These are phyloP conservation scores for Coemansia sp. DNA, from an alignment of 192 early-diverging fungal species.

Conservation along the genomic window DNA sequence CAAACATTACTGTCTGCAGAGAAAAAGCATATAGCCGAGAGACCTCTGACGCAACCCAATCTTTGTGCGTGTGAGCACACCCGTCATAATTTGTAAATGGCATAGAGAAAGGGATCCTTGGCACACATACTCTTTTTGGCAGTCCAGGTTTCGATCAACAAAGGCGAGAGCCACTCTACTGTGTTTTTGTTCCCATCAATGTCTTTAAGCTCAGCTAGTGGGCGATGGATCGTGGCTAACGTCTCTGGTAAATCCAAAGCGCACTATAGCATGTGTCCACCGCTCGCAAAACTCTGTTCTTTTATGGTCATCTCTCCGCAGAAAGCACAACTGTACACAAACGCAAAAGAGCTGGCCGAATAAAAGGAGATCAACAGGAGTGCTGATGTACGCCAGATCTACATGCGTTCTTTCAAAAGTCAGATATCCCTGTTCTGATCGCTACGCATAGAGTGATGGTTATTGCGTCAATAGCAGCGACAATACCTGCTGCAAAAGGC, in stretches of 20 bases:
- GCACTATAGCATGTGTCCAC: neutral
- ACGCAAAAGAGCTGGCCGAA: neutral
- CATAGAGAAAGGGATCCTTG: neutral
- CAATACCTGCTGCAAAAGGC: neutral
- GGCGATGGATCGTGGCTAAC: neutral
- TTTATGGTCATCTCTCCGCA: neutral
- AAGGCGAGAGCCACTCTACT: neutral
- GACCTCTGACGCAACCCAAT: neutral
- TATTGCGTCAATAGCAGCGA: neutral
- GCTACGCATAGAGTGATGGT: neutral
- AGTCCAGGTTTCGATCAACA: neutral
- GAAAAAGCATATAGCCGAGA: slow-evolving; percentile 1
- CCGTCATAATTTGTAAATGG: neutral
- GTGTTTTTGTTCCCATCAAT: neutral
- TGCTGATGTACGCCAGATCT: neutral
- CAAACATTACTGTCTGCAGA: neutral
- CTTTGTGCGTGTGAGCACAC: neutral
- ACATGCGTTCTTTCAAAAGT: slow-evolving; percentile 4
- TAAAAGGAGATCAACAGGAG: neutral
- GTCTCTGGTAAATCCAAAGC: neutral
- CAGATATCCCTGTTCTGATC: slow-evolving; percentile 1
- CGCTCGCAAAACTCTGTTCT: neutral
- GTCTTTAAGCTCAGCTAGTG: neutral
- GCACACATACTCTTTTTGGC: neutral
- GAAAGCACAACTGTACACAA: neutral